These are phyloP conservation scores for Pseudophaeomoniella oleicola DNA, from an alignment of 2,329 filamentous ascomycete genomes.

Conservation along the genomic window DNA sequence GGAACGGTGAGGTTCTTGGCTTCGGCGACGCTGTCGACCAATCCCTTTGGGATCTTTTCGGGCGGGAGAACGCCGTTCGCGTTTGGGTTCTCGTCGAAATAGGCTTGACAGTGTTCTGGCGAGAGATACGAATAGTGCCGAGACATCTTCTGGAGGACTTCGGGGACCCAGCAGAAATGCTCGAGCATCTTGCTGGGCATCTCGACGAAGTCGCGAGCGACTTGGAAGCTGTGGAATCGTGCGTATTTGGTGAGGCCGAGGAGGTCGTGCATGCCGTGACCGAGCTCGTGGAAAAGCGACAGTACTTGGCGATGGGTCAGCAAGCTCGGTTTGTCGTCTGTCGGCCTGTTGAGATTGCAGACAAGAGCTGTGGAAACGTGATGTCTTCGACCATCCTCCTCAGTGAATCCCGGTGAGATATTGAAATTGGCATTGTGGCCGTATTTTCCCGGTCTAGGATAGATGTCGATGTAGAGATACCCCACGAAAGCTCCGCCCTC, in stretches of 20 bases:
- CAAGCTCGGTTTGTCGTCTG: constrained; percentile 63
- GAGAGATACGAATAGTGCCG: neutral
- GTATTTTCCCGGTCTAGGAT: constrained; percentile 40
- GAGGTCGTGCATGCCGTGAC: constrained; percentile 55
- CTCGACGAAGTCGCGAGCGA: constrained; percentile 56
- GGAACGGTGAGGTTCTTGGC: neutral
- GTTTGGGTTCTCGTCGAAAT: neutral
- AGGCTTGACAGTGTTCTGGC: neutral
- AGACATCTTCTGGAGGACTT: constrained; percentile 32
- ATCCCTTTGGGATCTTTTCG: neutral
- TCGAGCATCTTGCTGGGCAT: constrained; percentile 61
- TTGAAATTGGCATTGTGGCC: constrained; percentile 63
- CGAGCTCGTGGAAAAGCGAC: constrained; percentile 54
- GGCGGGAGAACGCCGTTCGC: neutral
- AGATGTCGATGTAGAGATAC: constrained; percentile 46
- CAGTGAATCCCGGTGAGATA: constrained; percentile 51
- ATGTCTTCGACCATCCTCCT: constrained; percentile 51
- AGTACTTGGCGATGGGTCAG: constrained; percentile 74
- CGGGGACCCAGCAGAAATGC: constrained; percentile 61
- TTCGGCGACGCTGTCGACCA: neutral
- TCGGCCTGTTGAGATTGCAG: constrained; percentile 65
- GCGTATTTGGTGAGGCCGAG: constrained; percentile 39
- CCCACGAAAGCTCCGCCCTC: constrained; percentile 56
- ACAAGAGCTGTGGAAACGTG: constrained; percentile 70
- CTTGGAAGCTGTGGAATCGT: constrained; percentile 36